These are phyloP conservation scores for Pistacia vera DNA, from an alignment of 345 rosid species.

Conservation along the genomic window DNA sequence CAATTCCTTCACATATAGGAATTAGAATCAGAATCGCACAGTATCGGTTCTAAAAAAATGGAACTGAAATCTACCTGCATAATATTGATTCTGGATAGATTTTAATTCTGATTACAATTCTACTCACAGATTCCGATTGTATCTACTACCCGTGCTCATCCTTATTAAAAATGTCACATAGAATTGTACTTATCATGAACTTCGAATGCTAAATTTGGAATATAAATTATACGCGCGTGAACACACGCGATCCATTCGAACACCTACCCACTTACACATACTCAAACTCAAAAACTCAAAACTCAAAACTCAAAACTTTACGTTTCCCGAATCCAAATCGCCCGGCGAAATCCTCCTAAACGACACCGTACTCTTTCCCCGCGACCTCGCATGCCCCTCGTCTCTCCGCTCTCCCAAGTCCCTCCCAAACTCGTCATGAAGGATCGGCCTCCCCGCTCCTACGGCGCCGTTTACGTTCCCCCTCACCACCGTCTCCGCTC, in stretches of 20 bases:
- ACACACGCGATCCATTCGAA: neutral
- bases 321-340: neutral
- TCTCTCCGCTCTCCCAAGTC: slow-evolving; percentile 9
- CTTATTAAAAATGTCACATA: no score
- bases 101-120: no score
- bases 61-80: no score
- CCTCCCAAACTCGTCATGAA: slow-evolving; percentile 44
- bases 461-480: slow-evolving; percentile 67
- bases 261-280: neutral
- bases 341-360: neutral
- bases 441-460: slow-evolving; percentile 65
- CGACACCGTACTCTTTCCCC: neutral
- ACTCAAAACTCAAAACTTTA: neutral
- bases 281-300: neutral
- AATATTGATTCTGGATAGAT: no score
- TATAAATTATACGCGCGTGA: slow-evolving; percentile 6
- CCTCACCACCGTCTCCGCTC: slow-evolving; percentile 79
- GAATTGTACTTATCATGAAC: no score
- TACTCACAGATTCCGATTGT: no score
- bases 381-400: slow-evolving; percentile 31
- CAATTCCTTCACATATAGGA: no score
- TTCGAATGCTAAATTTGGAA: no score
- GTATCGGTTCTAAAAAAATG: no score
- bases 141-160: no score
- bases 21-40: no score